These are phyloP conservation scores for Penicillium sp. DNA, from an alignment of 2,329 filamentous ascomycete genomes.

Conservation along the genomic window DNA sequence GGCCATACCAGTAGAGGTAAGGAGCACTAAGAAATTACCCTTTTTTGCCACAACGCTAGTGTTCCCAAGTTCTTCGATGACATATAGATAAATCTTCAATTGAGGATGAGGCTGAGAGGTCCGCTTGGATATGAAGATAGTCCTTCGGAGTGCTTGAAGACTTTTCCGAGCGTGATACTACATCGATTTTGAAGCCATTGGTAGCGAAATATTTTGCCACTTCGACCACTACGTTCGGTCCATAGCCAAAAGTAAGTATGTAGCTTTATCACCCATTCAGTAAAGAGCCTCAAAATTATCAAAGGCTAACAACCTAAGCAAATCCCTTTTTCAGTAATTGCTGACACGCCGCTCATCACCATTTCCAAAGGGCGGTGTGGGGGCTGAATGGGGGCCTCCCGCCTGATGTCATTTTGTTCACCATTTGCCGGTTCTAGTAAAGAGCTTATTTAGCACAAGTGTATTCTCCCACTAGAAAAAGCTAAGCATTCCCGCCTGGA, in stretches of 20 bases:
- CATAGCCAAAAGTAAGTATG: neutral
- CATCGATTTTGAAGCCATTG: neutral
- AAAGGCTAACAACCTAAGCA: no score
- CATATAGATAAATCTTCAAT: neutral
- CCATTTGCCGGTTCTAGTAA: no score
- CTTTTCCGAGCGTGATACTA: neutral
- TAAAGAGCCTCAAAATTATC: no score
- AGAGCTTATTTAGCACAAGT: no score
- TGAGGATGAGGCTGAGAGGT: neutral
- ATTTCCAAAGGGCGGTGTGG: no score
- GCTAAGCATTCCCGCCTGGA: neutral
- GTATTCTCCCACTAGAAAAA: no score
- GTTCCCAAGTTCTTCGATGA: neutral
- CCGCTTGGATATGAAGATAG: neutral
- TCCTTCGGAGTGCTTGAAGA: neutral
- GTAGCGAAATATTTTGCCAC: neutral
- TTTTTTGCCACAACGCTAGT: neutral
- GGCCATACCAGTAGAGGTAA: no score
- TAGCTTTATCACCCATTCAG: neutral
- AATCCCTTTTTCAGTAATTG: no score
- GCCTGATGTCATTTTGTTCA: no score
- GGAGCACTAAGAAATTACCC: neutral
- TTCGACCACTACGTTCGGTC: neutral
- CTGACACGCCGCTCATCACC: no score
- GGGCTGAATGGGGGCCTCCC: no score